Evolutionary conservation across 257 asterid genomes (phyloP).

Genomic region (Solanum ossicruentum): DNA sequence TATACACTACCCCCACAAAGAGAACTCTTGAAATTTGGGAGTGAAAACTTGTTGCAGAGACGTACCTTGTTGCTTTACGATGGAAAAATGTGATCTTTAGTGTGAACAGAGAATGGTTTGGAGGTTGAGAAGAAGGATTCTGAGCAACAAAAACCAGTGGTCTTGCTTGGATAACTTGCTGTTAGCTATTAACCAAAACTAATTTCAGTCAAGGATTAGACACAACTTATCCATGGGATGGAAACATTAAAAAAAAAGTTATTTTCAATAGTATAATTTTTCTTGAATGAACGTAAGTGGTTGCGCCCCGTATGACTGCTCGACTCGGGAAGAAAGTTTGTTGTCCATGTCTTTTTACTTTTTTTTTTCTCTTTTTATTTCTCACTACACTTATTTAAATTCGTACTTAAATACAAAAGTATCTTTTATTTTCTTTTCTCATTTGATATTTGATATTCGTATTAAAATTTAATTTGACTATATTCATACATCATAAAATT

Average conservation of each 20-base stretch:
- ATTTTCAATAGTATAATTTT: too few relatives aligned
- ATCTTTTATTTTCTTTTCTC: not conserved
- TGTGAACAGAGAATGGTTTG: constrained; percentile 1
- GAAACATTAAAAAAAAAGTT: too few relatives aligned
- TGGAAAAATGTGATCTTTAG: not conserved
- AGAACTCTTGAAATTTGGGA: not conserved
- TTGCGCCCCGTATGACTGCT: too few relatives aligned
- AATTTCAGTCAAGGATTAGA: not conserved
- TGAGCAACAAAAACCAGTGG: not conserved
- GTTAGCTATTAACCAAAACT: not conserved
- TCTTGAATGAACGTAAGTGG: too few relatives aligned
- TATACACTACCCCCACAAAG: not conserved
- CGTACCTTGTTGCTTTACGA: not conserved
- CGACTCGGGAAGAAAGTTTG: too few relatives aligned
- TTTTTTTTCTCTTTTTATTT: not conserved
- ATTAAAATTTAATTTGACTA: too few relatives aligned
- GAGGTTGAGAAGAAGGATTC: not conserved
- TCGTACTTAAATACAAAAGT: too few relatives aligned
- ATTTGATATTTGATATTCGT: too few relatives aligned
- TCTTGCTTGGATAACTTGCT: not conserved
- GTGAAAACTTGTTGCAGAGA: not conserved
- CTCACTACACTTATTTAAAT: too few relatives aligned
- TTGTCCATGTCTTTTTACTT: too few relatives aligned
- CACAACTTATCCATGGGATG: too few relatives aligned
- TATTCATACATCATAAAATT: too few relatives aligned